phyloP scores from a whole-genome alignment of 179 eudicot genomes.

The Beta corolliflora region DNA sequence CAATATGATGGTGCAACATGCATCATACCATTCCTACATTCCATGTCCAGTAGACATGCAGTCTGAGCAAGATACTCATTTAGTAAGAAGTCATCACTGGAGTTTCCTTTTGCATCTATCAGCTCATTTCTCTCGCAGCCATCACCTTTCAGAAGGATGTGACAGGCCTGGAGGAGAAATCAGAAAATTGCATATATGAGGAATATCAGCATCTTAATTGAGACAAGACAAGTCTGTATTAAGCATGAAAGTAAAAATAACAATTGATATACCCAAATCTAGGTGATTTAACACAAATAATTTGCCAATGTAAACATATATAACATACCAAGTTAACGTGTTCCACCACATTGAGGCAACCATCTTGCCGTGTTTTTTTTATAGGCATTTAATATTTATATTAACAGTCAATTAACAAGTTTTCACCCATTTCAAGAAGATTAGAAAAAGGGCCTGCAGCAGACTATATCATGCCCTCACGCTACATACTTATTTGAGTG shows the following conservation, averaged over 20 bases:
- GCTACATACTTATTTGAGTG: not conserved
- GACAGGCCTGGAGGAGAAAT: conserved; percentile 59
- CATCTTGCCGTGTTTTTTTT: not conserved
- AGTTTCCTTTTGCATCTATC: conserved; percentile 52
- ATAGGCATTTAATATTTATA: not conserved
- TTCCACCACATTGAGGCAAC: not conserved
- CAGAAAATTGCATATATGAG: conserved; percentile 8
- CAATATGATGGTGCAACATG: conserved; percentile 7
- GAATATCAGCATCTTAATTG: conserved; percentile 16
- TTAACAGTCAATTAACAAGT: not conserved
- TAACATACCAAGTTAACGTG: not conserved
- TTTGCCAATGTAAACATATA: not conserved
- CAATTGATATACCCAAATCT: too few relatives aligned
- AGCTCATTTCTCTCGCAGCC: conserved; percentile 47
- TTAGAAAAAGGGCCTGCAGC: not conserved
- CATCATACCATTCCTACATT: conserved; percentile 57
- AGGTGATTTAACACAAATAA: too few relatives aligned
- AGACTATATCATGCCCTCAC: not conserved
- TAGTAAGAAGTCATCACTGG: conserved; percentile 46
- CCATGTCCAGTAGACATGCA: conserved; percentile 43
- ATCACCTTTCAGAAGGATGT: conserved; percentile 64
- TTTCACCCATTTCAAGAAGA: not conserved
- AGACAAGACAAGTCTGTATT: not conserved
- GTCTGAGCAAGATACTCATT: conserved; percentile 59
- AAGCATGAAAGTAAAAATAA: not conserved